Conservation (phyloP, 2,329 filamentous ascomycete genomes). For the Erysiphe neolycopersici region DNA sequence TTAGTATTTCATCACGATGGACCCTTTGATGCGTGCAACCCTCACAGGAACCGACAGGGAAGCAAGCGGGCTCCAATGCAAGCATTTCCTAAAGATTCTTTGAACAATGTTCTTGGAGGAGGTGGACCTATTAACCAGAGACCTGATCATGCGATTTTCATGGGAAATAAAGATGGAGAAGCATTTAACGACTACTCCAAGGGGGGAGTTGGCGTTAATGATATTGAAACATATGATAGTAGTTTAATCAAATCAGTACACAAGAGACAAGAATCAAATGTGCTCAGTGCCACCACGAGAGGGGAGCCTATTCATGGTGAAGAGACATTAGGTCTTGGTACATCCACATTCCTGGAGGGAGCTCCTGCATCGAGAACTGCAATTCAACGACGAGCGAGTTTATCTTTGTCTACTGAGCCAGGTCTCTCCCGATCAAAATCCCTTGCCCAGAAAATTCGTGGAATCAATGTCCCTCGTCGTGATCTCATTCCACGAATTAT, state of each 20-base stretch:
- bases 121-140: conserved; percentile 58
- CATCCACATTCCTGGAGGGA: conserved; percentile 86
- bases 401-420: conserved; percentile 22
- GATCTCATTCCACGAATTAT: conserved; percentile 30
- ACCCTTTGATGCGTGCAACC: conserved; percentile 88
- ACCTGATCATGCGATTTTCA: conserved; percentile 66
- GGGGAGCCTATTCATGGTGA: conserved; percentile 59
- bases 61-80: conserved; percentile 76
- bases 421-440: conserved; percentile 80
- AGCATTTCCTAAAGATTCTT: conserved; percentile 75
- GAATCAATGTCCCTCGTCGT: conserved; percentile 47
- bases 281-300: conserved; percentile 42
- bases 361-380: conserved; percentile 62
- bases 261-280: conserved; percentile 12
- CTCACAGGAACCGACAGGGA: conserved; percentile 70
- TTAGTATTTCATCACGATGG: conserved; percentile 96
- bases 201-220: conserved; percentile 14
- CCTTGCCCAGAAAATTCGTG: conserved; percentile 69
- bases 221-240: conserved; percentile 17
- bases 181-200: conserved; percentile 55
- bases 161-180: conserved; percentile 56
- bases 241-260: conserved; percentile 15
- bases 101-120: conserved; percentile 79
- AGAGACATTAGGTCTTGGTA: conserved; percentile 61
- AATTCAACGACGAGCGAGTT: conserved; percentile 49